These are phyloP conservation scores for Ramularia collo-cygni DNA, from an alignment of 2,329 filamentous ascomycete genomes.

Conservation along the genomic window DNA sequence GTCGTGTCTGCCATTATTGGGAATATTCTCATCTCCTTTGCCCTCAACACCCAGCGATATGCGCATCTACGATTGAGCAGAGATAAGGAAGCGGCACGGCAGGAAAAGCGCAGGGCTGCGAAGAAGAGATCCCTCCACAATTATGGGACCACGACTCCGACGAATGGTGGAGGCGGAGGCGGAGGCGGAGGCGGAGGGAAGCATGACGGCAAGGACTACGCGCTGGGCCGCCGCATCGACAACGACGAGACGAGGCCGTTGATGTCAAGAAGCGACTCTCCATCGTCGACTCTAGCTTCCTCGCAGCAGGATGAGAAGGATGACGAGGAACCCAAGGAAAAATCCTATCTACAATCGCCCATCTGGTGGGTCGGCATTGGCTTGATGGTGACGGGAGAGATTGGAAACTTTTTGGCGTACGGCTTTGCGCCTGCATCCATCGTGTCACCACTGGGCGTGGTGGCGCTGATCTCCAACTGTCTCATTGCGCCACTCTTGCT, in stretches of 20 bases:
- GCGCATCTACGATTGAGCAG: conserved; percentile 79
- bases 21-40: conserved; percentile 89
- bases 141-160: conserved; percentile 40
- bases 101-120: conserved; percentile 28
- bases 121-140: conserved; percentile 22
- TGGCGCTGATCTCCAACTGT: conserved; percentile 92
- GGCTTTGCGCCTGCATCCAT: conserved; percentile 97
- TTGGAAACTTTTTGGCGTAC: conserved; percentile 94
- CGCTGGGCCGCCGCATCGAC: conserved; percentile 29
- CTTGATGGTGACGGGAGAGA: conserved; percentile 86
- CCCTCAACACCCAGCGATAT: conserved; percentile 93
- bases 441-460: conserved; percentile 92
- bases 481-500: conserved; percentile 92
- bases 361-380: conserved; percentile 97
- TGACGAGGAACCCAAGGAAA: conserved; percentile 42
- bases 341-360: conserved; percentile 78
- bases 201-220: conserved; percentile 18
- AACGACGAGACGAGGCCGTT: conserved; percentile 47
- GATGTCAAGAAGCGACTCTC: conserved; percentile 42
- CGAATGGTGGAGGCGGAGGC: conserved; percentile 48
- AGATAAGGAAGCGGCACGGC: conserved; percentile 49
- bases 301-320: conserved; percentile 37
- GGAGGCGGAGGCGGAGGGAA: conserved; percentile 33
- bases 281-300: conserved; percentile 35
- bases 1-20: conserved; percentile 88